Evolutionary conservation across 1,284 basidiomycete genomes (phyloP).

Genomic region (Melampsora americana): DNA sequence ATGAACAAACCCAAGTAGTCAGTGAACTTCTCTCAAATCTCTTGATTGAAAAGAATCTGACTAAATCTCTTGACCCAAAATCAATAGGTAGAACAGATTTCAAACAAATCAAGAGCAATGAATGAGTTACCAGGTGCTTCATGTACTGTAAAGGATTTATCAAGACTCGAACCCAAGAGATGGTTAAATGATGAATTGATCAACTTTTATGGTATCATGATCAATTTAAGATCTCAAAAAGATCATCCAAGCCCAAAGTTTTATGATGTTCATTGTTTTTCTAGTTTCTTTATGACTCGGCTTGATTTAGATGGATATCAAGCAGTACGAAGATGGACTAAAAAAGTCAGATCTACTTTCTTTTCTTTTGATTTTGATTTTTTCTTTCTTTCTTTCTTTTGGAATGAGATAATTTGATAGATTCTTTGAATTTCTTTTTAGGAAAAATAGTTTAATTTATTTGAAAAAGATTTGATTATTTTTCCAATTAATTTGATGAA

Average conservation of each 20-base stretch:
- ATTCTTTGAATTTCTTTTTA: not conserved
- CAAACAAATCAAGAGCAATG: slow-evolving; percentile 19
- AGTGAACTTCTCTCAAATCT: too few species aligned
- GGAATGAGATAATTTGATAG: too few species aligned
- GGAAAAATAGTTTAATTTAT: slow-evolving; percentile 49
- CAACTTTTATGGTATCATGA: slow-evolving; percentile 53
- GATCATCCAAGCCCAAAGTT: not conserved
- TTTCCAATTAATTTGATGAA: slow-evolving; percentile 53
- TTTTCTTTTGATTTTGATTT: not conserved
- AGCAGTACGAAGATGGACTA: slow-evolving; percentile 53
- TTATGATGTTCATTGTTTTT: slow-evolving; percentile 53
- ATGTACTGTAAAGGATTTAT: slow-evolving; percentile 50
- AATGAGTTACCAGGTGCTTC: slow-evolving; percentile 47
- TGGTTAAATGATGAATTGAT: slow-evolving; percentile 55
- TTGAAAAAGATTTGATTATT: slow-evolving; percentile 52
- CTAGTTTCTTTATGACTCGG: slow-evolving; percentile 51
- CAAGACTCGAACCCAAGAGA: slow-evolving; percentile 50
- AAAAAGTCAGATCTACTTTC: slow-evolving; percentile 45
- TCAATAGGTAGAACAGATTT: slow-evolving; percentile 4
- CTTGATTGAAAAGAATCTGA: not conserved
- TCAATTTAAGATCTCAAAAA: slow-evolving; percentile 35
- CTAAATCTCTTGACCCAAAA: not conserved
- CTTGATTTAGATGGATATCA: slow-evolving; percentile 49
- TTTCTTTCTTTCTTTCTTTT: too few species aligned
- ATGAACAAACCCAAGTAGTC: not conserved